Percentiles rank a stretch among this genome's conserved stretches.
Conservation (phyloP, 1,139 yeast genomes). For the Yamadazyma songkhlaensis region DNA sequence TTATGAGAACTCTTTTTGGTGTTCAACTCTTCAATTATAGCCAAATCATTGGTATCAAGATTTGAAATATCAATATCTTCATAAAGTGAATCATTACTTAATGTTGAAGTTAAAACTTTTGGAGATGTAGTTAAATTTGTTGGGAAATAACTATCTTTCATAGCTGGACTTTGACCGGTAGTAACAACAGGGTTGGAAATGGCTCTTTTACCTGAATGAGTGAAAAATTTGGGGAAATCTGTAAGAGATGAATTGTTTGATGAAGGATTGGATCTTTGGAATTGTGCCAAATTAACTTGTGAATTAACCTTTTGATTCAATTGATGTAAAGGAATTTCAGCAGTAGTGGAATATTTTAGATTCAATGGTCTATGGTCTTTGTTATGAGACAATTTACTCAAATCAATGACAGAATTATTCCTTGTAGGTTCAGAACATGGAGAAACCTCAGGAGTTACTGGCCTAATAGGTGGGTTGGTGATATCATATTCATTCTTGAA, state of each 20-base stretch:
- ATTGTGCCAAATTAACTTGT: slow-evolving; percentile 30
- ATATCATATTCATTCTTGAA: slow-evolving; percentile 34
- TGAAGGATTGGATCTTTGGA: slow-evolving; percentile 23
- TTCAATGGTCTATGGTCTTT: slow-evolving; percentile 42
- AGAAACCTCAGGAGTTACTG: slow-evolving; percentile 44
- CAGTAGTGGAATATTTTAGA: slow-evolving; percentile 37
- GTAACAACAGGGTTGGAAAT: slow-evolving; percentile 22
- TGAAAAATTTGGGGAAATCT: slow-evolving; percentile 26
- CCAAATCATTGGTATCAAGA: slow-evolving; percentile 23
- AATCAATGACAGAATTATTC: slow-evolving; percentile 42
- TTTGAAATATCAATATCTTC: slow-evolving; percentile 12
- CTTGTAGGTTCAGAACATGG: slow-evolving; percentile 46
- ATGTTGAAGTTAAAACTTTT: slow-evolving; percentile 8
- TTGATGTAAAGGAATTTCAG: slow-evolving; percentile 40
- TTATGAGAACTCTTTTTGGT: neutral
- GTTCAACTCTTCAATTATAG: slow-evolving; percentile 22
- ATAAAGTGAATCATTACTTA: slow-evolving; percentile 11
- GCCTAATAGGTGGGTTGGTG: slow-evolving; percentile 30
- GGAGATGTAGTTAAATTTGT: slow-evolving; percentile 9
- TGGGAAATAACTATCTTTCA: slow-evolving; percentile 28
- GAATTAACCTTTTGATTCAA: slow-evolving; percentile 44
- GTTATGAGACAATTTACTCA: slow-evolving; percentile 33
- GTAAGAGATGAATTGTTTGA: slow-evolving; percentile 26
- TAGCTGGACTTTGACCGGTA: slow-evolving; percentile 2
- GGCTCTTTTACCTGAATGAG: slow-evolving; percentile 18